phyloP scores from a whole-genome alignment of 2,329 filamentous ascomycete genomes.

The Colletotrichum brevisporum region DNA sequence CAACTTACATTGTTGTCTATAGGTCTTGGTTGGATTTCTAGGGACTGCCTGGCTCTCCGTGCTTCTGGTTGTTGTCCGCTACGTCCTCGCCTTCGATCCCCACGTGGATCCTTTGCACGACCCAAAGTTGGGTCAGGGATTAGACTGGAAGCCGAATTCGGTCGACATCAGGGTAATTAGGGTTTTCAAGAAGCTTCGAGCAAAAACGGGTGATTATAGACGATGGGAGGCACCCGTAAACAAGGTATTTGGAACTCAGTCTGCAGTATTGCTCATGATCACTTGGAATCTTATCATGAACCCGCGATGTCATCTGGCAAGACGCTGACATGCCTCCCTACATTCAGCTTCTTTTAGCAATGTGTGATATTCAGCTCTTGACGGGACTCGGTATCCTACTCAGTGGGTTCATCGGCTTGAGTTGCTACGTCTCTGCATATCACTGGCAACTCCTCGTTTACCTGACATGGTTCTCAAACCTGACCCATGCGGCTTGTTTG shows the following conservation, averaged over 20 bases:
- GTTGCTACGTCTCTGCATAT: slow-evolving; percentile 32
- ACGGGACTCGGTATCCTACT: slow-evolving; percentile 49
- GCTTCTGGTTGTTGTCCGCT: not conserved
- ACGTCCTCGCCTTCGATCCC: not conserved
- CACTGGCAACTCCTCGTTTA: slow-evolving; percentile 50
- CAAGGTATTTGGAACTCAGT: not conserved
- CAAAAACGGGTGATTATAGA: not conserved
- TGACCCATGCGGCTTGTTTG: slow-evolving; percentile 46
- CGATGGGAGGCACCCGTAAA: not conserved
- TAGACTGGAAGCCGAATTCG: not conserved
- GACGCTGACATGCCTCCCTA: not conserved
- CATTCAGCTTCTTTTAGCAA: not conserved
- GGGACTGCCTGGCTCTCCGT: not conserved
- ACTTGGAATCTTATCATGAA: too few species aligned
- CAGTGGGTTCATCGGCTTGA: slow-evolving; percentile 35
- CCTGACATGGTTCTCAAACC: slow-evolving; percentile 51
- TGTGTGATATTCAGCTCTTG: slow-evolving; percentile 48
- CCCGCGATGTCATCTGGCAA: too few species aligned
- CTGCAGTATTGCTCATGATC: not conserved
- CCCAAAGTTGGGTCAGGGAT: too few species aligned
- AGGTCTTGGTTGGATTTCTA: not conserved
- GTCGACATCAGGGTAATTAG: not conserved
- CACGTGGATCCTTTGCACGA: not conserved
- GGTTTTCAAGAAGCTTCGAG: not conserved
- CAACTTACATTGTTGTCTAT: too few species aligned